Percentiles rank a stretch among this genome's conserved stretches.
Evolutionary conservation across 2,329 filamentous ascomycete genomes (phyloP).

Genomic region (Paradendryphiella salina): DNA sequence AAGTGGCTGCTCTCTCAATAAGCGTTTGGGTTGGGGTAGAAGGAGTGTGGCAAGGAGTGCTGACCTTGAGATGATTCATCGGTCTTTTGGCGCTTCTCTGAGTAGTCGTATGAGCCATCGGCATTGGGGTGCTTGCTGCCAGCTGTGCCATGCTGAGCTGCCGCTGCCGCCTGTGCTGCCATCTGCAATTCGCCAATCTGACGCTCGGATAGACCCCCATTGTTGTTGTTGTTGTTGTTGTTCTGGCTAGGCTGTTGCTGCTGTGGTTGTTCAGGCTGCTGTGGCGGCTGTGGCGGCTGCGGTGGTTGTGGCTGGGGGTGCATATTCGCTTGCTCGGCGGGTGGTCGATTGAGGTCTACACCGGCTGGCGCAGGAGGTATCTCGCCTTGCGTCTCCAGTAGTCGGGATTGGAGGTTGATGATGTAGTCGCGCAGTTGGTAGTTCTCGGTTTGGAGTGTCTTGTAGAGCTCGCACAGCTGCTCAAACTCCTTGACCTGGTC

Average conservation of each 20-base stretch:
- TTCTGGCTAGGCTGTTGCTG: conserved; percentile 26
- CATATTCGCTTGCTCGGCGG: conserved; percentile 38
- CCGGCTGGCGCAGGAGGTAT: conserved; percentile 81
- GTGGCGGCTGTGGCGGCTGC: conserved; percentile 28
- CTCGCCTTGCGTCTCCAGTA: conserved; percentile 82
- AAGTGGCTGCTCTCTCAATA: conserved; percentile 38
- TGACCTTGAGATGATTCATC: conserved; percentile 44
- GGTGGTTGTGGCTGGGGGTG: conserved; percentile 23
- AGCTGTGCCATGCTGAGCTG: conserved; percentile 39
- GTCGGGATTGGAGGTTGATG: conserved; percentile 81
- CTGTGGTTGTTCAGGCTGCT: conserved; percentile 27
- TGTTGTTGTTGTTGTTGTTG: conserved; percentile 33
- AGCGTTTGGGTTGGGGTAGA: conserved; percentile 36
- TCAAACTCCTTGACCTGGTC: conserved; percentile 84
- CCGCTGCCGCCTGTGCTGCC: conserved; percentile 44
- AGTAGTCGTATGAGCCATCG: conserved; percentile 40
- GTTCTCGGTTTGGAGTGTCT: conserved; percentile 84
- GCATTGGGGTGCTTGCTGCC: conserved; percentile 41
- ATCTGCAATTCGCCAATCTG: conserved; percentile 43
- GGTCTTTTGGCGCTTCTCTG: conserved; percentile 43
- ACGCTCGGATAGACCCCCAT: conserved; percentile 43
- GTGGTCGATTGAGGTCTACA: conserved; percentile 68
- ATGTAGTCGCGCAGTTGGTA: conserved; percentile 91
- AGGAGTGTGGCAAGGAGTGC: conserved; percentile 25
- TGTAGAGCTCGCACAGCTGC: conserved; percentile 74